These are phyloP conservation scores for Wickerhamiella nectarea DNA, from an alignment of 805 yeast species.

Conservation along the genomic window DNA sequence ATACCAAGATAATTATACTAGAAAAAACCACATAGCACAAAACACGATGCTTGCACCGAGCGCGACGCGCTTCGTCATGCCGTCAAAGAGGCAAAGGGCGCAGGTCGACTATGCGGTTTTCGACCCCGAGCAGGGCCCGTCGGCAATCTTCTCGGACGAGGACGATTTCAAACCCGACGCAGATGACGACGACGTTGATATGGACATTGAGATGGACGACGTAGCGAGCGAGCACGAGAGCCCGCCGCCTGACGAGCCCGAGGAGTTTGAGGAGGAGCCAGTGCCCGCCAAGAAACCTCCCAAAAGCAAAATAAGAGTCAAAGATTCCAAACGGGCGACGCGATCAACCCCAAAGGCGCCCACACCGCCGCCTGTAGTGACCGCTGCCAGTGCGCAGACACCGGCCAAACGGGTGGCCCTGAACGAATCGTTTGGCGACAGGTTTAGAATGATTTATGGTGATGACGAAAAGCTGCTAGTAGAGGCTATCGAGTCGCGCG, in stretches of 20 bases:
- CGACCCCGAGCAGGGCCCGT: neutral
- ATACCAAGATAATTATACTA: too few species aligned
- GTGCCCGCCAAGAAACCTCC: neutral
- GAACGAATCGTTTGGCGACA: constrained; percentile 11
- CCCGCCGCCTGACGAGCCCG: neutral
- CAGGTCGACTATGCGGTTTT: constrained; percentile 2
- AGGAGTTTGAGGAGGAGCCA: neutral
- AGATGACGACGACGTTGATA: neutral
- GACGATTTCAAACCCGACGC: constrained; percentile 8
- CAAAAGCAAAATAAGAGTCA: neutral
- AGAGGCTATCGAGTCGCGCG: constrained; percentile 33
- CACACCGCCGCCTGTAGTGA: neutral
- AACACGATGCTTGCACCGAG: too few species aligned
- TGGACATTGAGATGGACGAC: constrained; percentile 3
- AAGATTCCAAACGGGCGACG: neutral
- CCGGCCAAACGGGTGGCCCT: neutral
- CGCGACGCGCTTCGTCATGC: neutral
- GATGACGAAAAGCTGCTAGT: constrained; percentile 32
- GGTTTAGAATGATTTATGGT: constrained; percentile 37
- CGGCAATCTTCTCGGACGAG: constrained; percentile 2
- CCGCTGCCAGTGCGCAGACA: neutral
- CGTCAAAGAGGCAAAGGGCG: neutral
- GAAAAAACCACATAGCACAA: too few species aligned
- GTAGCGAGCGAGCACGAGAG: neutral
- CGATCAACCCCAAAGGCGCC: neutral